Base-by-base conservation (phyloP, 2,329 filamentous ascomycete species). In the Penicillium griseofulvum region DNA sequence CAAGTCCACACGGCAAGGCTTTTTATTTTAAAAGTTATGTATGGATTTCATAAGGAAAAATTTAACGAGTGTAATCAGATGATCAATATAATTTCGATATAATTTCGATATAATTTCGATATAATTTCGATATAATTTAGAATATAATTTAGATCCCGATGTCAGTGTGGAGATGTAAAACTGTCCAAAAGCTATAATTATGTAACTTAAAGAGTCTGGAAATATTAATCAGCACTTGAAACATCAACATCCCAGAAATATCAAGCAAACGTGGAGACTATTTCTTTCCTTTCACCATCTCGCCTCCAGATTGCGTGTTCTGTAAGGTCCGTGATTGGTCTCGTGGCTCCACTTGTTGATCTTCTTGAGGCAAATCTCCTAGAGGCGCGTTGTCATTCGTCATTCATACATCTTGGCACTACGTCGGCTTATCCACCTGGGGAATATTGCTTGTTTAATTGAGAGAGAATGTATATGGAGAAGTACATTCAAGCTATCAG, bases 261-360 rank as follows among this genome's bases (percentile, higher is more conserved):
- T 17, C 28, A 43, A 19, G 2, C 11, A 36, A 51, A 42, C 53
- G 34, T 46, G 47, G 52, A 46, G 31, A 28, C 28, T 45, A 5
- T 12, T 10, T 26, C 17, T 29, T n/a, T 4, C 9, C 49, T 52
- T 55, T 52, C 48, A 52, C 42, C 53, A 55, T 55, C 52, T 24
- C 41, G 19, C 9, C 31, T 51, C 33, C 39, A 52, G 53, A 55
- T 55, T 52, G 53, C 53, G 53, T 47, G 53, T 55, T 52, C 53
- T 55, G 16, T 0, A 33, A 8, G 42, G 24, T 39, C 34, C 24
- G 14, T 55, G 53, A 55, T 55, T 55, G 53, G 53, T 17, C 17
- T 16, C 1, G 4, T 28, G 28, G 26, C 11, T 31, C 49, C 53
- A 55, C 53, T 17, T 6, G 14, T 17, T 39, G 47, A 55, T 55